Base-by-base conservation (phyloP, 1,284 basidiomycete species). In the Pseudozyma pruni region DNA sequence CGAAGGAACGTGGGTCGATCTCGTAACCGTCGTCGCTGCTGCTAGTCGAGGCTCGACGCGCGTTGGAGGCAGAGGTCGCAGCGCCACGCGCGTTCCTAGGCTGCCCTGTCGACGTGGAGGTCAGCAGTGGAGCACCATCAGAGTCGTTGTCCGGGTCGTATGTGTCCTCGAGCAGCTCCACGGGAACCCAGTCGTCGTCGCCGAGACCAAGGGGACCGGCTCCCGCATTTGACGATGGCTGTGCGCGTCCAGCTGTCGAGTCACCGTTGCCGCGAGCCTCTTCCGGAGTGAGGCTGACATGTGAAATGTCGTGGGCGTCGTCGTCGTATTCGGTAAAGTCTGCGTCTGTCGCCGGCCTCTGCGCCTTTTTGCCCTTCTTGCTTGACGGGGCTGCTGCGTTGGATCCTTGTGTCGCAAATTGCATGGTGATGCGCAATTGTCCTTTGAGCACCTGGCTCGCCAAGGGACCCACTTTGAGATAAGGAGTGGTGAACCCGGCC, bases 401-500 rank as follows among this genome's bases (percentile, higher is more conserved):
- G 10, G 51, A 49, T 0, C 63, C 22, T 25, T 66, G 67, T 17
- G 66, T 62, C 9, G 72, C 50, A 27, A 78, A 62, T 25, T 53
- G 54, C 61, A 80, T 72, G 33, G 57, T 55, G 39, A 80, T 60
- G 66, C 57, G 63, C 27, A 63, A 68, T 19, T 31, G 23, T 1
- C 77, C 75, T 1, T 32, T 38, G 11, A 82, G 35, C 4, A 75
- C 45, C 27, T 41, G 22, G 8, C 48, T 25, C 4, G 70, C 72
- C 2, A 38, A 41, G 4, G 50, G 49, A 0, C 71, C 71, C 17
- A 71, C 17, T 23, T 62, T 42, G 16, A 76, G 13, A 60, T 86
- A 86, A 0, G 83, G 67, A 34, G 80, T 75, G 46, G 78, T 75
- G 75, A 81, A 84, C 16, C 83, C 83, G 45, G 66, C 64, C 2